phyloP scores from a whole-genome alignment of 2,329 filamentous ascomycete genomes.

The Hyphodiscus sp. region DNA sequence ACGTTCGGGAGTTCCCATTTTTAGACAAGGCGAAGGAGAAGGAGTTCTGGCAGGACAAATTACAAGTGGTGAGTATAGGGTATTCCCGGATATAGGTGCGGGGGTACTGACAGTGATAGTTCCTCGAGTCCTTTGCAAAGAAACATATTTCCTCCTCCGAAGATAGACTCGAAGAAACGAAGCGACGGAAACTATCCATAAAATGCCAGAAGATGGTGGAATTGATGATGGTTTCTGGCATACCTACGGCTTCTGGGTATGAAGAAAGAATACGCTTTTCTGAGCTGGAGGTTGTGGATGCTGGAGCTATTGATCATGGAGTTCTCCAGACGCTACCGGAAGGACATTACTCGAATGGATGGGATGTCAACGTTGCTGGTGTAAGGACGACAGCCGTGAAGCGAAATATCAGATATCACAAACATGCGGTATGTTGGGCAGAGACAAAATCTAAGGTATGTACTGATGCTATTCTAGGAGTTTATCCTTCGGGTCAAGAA shows the following conservation, averaged over 20 bases:
- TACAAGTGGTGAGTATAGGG: slow-evolving; percentile 69
- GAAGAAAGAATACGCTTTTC: slow-evolving; percentile 96
- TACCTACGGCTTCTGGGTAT: slow-evolving; percentile 92
- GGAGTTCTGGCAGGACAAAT: slow-evolving; percentile 98
- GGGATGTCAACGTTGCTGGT: slow-evolving; percentile 93
- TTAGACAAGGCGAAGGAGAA: slow-evolving; percentile 95
- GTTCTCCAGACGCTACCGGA: slow-evolving; percentile 82
- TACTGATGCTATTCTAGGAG: slow-evolving; percentile 47
- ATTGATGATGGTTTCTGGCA: slow-evolving; percentile 98
- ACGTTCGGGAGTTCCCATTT: slow-evolving; percentile 97
- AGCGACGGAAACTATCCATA: slow-evolving; percentile 81
- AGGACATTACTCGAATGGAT: slow-evolving; percentile 87
- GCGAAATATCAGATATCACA: slow-evolving; percentile 81
- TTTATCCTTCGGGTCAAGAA: slow-evolving; percentile 84
- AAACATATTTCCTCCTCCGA: slow-evolving; percentile 97
- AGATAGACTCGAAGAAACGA: slow-evolving; percentile 92
- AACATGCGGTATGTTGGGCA: slow-evolving; percentile 67
- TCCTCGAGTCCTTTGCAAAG: slow-evolving; percentile 92
- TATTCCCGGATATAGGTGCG: not conserved
- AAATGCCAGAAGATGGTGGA: slow-evolving; percentile 96
- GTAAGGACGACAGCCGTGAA: slow-evolving; percentile 77
- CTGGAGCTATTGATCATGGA: slow-evolving; percentile 85
- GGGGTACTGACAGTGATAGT: slow-evolving; percentile 44
- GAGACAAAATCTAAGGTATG: not conserved
- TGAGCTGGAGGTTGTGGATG: slow-evolving; percentile 93